Evolutionary conservation across 1,284 basidiomycete species (phyloP), one percentile per base, ranked within the genome.

Genomic region (Hortiboletus rubellus): DNA sequence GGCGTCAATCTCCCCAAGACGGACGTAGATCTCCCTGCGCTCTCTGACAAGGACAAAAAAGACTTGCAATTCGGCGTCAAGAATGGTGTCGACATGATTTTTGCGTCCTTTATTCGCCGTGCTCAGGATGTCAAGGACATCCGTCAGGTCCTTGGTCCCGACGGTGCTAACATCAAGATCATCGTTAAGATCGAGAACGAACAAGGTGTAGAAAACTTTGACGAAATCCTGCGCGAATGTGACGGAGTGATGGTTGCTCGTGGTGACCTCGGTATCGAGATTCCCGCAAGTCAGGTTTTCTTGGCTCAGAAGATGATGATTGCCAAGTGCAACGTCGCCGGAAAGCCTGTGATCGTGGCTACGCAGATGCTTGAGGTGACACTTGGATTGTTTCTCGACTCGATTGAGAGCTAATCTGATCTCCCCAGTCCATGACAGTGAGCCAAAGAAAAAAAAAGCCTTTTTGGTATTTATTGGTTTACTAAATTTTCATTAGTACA

Each of bases 301-400:
- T 82, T 97, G 71, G 96, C 96, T 24, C 96, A 98, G 76, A 98
- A 98, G 81, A 98, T 98, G 96, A 98, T 98, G 94, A 98, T 98
- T 67, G 86, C 95, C 62, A 98, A 98, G 80, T 97, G 94, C 80
- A 97, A 96, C 81, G 89, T 95, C 67, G 88, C 85, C 54, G 95
- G 95, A 69, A 98, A 99, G 82, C 96, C 97, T 52, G 92, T 94
- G 70, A 99, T 99, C 72, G 97, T 97, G 67, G 97, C 97, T 22
- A 99, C 97, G 18, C 97, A 99, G 78, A 99, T 99, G 97, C 89
- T 99, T 67, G 97, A 99, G 83, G 90, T 91, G 67, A 69, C 82
- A 73, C 55, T 44, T 54, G 42, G 10, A 22, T 31, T 46, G 11
- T n/a, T 46, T 36, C 12, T 56, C 34, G 22, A 9, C 24, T 34